phyloP scores from a whole-genome alignment of 2,329 filamentous ascomycete genomes.

The Penicillium sp. region DNA sequence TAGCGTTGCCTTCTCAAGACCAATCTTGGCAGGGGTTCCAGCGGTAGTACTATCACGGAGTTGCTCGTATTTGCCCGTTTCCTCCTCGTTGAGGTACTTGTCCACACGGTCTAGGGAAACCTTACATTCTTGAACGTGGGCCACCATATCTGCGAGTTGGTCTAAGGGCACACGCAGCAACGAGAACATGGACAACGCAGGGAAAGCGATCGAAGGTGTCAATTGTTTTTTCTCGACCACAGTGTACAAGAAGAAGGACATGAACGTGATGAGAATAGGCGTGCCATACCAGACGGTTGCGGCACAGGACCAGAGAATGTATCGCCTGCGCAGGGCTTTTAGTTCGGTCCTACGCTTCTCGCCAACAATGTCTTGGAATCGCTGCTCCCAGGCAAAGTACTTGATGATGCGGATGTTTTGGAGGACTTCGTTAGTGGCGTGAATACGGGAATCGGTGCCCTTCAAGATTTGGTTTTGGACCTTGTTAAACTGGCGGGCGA shows the following conservation, averaged over 20 bases:
- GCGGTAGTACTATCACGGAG: slow-evolving; percentile 70
- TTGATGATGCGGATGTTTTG: slow-evolving; percentile 99
- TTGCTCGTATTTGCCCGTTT: slow-evolving; percentile 93
- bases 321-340: slow-evolving; percentile 72
- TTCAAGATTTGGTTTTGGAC: slow-evolving; percentile 90
- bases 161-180: slow-evolving; percentile 89
- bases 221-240: slow-evolving; percentile 83
- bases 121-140: slow-evolving; percentile 95
- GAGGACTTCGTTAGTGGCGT: slow-evolving; percentile 92
- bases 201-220: slow-evolving; percentile 91
- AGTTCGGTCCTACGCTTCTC: slow-evolving; percentile 83
- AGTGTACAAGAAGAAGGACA: slow-evolving; percentile 93
- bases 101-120: slow-evolving; percentile 97
- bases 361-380: slow-evolving; percentile 80
- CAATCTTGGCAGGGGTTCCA: slow-evolving; percentile 70
- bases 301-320: slow-evolving; percentile 86
- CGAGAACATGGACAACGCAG: slow-evolving; percentile 91
- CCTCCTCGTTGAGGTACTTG: slow-evolving; percentile 86
- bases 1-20: slow-evolving; percentile 79
- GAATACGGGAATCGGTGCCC: slow-evolving; percentile 92
- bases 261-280: slow-evolving; percentile 90
- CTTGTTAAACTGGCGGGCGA: slow-evolving; percentile 78
- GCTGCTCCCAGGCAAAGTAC: slow-evolving; percentile 96
- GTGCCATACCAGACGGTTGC: slow-evolving; percentile 97
- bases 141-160: slow-evolving; percentile 97